Evolutionary conservation across 192 early-diverging fungal genomes (phyloP).

Genomic region (Umbelopsis ramanniana): DNA sequence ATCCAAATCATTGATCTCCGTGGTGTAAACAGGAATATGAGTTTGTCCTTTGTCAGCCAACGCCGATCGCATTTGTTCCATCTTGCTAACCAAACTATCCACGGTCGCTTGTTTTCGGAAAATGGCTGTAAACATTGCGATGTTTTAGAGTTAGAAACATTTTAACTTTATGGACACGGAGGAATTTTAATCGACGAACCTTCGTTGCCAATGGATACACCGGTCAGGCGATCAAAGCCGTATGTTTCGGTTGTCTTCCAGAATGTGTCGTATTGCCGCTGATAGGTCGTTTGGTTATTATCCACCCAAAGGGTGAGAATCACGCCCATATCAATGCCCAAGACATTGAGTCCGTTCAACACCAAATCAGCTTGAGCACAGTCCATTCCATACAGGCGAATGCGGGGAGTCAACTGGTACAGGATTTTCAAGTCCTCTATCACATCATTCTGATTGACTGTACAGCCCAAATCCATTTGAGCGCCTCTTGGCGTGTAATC

Average conservation of each 20-base stretch:
- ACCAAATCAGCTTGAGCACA: slow-evolving; percentile 44
- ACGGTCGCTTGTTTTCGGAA: slow-evolving; percentile 42
- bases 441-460: slow-evolving; percentile 39
- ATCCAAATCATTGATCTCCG: slow-evolving; percentile 37
- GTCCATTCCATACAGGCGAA: slow-evolving; percentile 52
- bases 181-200: slow-evolving; percentile 18
- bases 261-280: slow-evolving; percentile 44
- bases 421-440: slow-evolving; percentile 46
- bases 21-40: slow-evolving; percentile 44
- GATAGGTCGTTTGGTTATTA: slow-evolving; percentile 34
- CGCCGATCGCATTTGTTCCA: slow-evolving; percentile 6
- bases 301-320: slow-evolving; percentile 51
- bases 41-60: slow-evolving; percentile 32
- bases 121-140: slow-evolving; percentile 32
- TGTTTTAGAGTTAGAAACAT: background rate
- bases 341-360: slow-evolving; percentile 38
- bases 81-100: background rate
- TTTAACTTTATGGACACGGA: background rate
- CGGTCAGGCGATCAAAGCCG: slow-evolving; percentile 44
- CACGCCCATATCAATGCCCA: slow-evolving; percentile 44
- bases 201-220: slow-evolving; percentile 53
- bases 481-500: slow-evolving; percentile 46
- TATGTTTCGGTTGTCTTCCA: slow-evolving; percentile 40
- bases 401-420: slow-evolving; percentile 46
- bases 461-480: slow-evolving; percentile 42